These are phyloP conservation scores for Curvularia verruculosa DNA, from an alignment of 2,329 filamentous ascomycete species.

Conservation along the genomic window DNA sequence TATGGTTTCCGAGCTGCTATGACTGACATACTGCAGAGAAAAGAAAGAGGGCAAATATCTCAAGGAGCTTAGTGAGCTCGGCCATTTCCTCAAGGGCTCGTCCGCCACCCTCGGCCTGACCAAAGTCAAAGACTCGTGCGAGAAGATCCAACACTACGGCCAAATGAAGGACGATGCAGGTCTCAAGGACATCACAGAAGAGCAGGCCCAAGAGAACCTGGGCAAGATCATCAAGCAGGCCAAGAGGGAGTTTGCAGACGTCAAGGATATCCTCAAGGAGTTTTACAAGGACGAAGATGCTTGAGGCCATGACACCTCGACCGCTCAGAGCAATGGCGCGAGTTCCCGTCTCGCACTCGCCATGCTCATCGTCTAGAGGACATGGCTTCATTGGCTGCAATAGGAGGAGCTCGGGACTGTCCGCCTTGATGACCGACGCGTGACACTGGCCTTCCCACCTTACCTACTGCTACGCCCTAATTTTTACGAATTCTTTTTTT, in stretches of 20 bases:
- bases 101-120: slow-evolving; percentile 90
- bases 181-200: slow-evolving; percentile 67
- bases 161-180: slow-evolving; percentile 81
- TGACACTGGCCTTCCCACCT: slow-evolving; percentile 5
- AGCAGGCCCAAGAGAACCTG: slow-evolving; percentile 70
- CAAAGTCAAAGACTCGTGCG: slow-evolving; percentile 90
- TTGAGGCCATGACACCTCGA: slow-evolving; percentile 4
- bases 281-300: slow-evolving; percentile 67
- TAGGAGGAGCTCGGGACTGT: slow-evolving; percentile 1
- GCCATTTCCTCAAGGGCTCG: slow-evolving; percentile 97
- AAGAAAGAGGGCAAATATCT: slow-evolving; percentile 64
- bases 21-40: slow-evolving; percentile 57
- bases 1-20: not conserved
- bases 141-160: slow-evolving; percentile 95
- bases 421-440: slow-evolving; percentile 8
- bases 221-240: slow-evolving; percentile 71
- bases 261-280: slow-evolving; percentile 70
- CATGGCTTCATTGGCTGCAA: slow-evolving; percentile 2
- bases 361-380: slow-evolving; percentile 9
- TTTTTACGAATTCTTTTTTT: slow-evolving; percentile 10
- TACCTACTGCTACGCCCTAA: slow-evolving; percentile 6
- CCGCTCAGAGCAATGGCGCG: slow-evolving; percentile 13
- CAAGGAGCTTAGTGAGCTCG: slow-evolving; percentile 76
- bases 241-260: slow-evolving; percentile 77
- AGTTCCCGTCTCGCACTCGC: slow-evolving; percentile 17